phyloP scores from a whole-genome alignment of 345 rosid species.

The Reutealis trisperma region DNA sequence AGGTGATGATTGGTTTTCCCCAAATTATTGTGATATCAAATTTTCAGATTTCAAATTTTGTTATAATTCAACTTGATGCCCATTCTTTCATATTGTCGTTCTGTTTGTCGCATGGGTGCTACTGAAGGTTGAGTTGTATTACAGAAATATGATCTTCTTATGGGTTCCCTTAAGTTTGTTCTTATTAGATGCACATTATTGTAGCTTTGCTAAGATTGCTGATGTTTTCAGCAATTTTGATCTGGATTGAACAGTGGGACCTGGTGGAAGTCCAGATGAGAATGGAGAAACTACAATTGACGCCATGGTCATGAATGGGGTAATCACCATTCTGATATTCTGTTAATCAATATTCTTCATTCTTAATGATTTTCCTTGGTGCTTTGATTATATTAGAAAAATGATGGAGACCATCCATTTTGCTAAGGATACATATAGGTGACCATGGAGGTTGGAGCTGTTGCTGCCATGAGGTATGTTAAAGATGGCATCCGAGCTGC shows the following conservation, averaged over 20 bases:
- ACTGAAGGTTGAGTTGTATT: neutral
- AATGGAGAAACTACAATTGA: constrained; percentile 93
- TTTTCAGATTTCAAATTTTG: neutral
- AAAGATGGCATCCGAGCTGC: constrained; percentile 97
- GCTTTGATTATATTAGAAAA: constrained; percentile 10
- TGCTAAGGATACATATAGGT: constrained; percentile 65
- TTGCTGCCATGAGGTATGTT: constrained; percentile 92
- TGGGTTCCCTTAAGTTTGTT: neutral
- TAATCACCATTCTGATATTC: constrained; percentile 27
- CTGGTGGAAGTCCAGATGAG: constrained; percentile 98
- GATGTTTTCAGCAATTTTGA: constrained; percentile 8
- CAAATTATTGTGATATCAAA: neutral
- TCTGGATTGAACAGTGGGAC: constrained; percentile 66
- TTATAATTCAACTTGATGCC: neutral
- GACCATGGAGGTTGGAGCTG: constrained; percentile 98
- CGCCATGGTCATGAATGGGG: constrained; percentile 94
- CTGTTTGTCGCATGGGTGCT: neutral
- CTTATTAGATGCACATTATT: neutral
- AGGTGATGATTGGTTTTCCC: constrained; percentile 36
- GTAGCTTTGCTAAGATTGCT: constrained; percentile 15
- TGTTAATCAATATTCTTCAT: neutral
- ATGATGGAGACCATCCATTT: constrained; percentile 22
- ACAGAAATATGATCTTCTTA: neutral
- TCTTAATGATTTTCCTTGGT: constrained; percentile 9
- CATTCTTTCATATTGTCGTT: neutral